Percentiles rank a stretch among this genome's conserved stretches.
Conservation (phyloP, 495 filamentous ascomycete genomes). For the Lindgomyces ingoldianus region DNA sequence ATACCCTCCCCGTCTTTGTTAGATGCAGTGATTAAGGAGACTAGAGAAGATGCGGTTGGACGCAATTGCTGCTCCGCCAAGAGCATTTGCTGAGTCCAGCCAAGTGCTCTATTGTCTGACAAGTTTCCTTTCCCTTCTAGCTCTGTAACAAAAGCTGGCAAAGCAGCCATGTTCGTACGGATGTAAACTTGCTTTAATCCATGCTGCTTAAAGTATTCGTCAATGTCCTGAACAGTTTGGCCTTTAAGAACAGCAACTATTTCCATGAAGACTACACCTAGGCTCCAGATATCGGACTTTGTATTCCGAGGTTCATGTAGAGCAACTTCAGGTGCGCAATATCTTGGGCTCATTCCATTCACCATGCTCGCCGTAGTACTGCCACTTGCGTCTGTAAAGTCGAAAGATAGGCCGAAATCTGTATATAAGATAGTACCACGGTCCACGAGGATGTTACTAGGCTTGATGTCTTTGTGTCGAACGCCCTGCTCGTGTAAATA, state of each 20-base stretch:
- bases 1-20: background rate
- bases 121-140: background rate
- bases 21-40: background rate
- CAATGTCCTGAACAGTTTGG: background rate
- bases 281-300: conserved; percentile 16
- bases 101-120: background rate
- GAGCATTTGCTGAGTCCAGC: background rate
- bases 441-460: conserved; percentile 27
- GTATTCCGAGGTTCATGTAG: background rate
- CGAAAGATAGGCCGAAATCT: conserved; percentile 24
- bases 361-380: conserved; percentile 1
- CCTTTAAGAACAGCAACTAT: conserved; percentile 3
- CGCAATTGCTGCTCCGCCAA: background rate
- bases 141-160: background rate
- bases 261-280: conserved; percentile 19
- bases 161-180: background rate
- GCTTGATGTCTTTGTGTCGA: conserved; percentile 31
- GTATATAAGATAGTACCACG: conserved; percentile 11
- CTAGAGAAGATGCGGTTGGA: background rate
- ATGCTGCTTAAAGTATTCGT: background rate
- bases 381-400: background rate
- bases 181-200: background rate
- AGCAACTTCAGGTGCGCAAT: conserved; percentile 21
- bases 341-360: background rate
- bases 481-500: conserved; percentile 44